phyloP scores from a whole-genome alignment of 2,329 filamentous ascomycete species.

The Exophiala phaeomuriformis region DNA sequence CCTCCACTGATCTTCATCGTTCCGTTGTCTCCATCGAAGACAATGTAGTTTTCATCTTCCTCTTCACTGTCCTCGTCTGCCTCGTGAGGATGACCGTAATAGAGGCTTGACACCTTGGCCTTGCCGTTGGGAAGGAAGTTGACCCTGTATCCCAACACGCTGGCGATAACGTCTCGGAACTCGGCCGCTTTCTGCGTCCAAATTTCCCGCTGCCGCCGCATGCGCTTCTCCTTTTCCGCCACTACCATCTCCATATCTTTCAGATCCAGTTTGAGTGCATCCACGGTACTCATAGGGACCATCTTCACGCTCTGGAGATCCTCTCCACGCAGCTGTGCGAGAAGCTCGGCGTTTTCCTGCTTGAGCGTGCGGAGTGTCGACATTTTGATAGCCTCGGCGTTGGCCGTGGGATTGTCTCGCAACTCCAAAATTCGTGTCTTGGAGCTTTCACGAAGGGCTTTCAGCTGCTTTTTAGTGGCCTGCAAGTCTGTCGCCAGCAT shows the following conservation, averaged over 20 bases:
- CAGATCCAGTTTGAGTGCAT: constrained; percentile 67
- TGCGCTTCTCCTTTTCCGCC: constrained; percentile 67
- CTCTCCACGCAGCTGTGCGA: constrained; percentile 58
- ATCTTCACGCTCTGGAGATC: constrained; percentile 46
- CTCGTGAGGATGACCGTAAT: constrained; percentile 68
- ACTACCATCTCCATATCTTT: constrained; percentile 63
- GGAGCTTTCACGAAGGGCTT: constrained; percentile 57
- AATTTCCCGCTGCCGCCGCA: constrained; percentile 80
- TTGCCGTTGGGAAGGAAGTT: constrained; percentile 97
- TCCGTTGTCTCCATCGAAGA: constrained; percentile 87
- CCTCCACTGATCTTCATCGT: constrained; percentile 98
- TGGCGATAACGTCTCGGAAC: constrained; percentile 91
- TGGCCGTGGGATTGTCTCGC: constrained; percentile 83
- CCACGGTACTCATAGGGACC: constrained; percentile 70
- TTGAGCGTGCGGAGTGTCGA: constrained; percentile 69
- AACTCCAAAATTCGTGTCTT: constrained; percentile 78
- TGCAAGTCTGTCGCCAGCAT: constrained; percentile 69
- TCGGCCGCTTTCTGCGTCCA: constrained; percentile 86
- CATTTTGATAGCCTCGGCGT: constrained; percentile 76
- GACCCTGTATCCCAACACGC: constrained; percentile 85
- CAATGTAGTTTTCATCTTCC: constrained; percentile 51
- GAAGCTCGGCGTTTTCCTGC: constrained; percentile 75
- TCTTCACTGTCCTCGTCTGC: constrained; percentile 33
- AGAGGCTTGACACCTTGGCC: constrained; percentile 81
- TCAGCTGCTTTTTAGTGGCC: constrained; percentile 65